Evolutionary conservation across 345 rosid genomes (phyloP).

Genomic region (Litchi chinensis): DNA sequence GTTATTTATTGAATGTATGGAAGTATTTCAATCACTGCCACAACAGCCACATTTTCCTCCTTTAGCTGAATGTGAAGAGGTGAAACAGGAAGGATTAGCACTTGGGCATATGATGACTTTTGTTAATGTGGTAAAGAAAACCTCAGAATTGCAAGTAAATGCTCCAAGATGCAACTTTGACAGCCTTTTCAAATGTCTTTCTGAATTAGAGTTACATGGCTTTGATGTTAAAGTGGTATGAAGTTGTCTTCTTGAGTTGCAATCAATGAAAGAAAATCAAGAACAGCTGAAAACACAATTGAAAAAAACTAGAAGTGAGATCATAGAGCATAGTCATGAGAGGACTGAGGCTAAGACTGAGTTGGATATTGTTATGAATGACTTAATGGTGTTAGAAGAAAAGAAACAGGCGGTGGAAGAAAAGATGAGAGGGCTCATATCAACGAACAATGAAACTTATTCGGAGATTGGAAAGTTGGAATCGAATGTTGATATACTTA

Average conservation of each 20-base stretch:
- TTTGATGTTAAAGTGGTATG: conserved; percentile 28
- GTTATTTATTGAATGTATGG: too few species aligned
- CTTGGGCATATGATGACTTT: conserved; percentile 41
- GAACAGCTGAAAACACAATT: conserved; percentile 21
- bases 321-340: conserved; percentile 14
- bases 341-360: conserved; percentile 15
- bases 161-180: conserved; percentile 15
- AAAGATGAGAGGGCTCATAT: conserved; percentile 1
- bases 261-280: conserved; percentile 28
- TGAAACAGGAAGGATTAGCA: conserved; percentile 40
- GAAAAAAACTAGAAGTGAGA: too few species aligned
- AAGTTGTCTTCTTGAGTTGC: conserved; percentile 20
- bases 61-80: conserved; percentile 22
- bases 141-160: conserved; percentile 23
- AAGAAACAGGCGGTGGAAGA: conserved; percentile 13
- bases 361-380: conserved; percentile 12
- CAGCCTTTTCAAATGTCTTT: conserved; percentile 27
- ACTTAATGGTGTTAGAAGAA: conserved; percentile 22
- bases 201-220: conserved; percentile 33
- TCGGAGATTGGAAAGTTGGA: conserved; percentile 5
- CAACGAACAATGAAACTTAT: conserved; percentile 17
- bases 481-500: too few species aligned
- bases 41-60: conserved; percentile 46
- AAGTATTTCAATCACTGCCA: conserved; percentile 29
- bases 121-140: conserved; percentile 24